Evolutionary conservation across 176 grass and related monocot genomes (phyloP).

Genomic region (Miscanthus lutarioriparius): DNA sequence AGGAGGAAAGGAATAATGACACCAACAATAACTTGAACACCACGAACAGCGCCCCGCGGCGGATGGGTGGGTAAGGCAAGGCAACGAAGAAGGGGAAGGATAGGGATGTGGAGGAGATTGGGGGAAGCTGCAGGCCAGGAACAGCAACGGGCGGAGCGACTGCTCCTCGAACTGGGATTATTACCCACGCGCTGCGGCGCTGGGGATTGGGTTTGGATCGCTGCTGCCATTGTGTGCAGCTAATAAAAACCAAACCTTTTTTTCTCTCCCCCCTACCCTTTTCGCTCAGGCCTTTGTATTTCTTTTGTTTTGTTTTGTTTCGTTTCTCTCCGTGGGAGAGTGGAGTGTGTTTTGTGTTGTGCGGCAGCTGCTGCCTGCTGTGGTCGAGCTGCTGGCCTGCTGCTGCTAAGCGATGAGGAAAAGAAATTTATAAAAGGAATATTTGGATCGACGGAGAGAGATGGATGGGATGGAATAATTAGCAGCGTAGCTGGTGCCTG

Average conservation of each 20-base stretch:
- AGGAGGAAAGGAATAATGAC: slow-evolving; percentile 7
- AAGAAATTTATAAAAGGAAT: background rate
- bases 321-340: background rate
- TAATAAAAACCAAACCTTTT: slow-evolving; percentile 61
- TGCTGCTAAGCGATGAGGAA: background rate
- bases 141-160: slow-evolving; percentile 6
- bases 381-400: too few relatives aligned
- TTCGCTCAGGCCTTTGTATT: slow-evolving; percentile 34
- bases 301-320: slow-evolving; percentile 15
- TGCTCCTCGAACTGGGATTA: slow-evolving; percentile 9
- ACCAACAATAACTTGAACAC: slow-evolving; percentile 33
- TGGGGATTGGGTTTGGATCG: slow-evolving; percentile 72
- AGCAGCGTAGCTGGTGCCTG: slow-evolving; percentile 25
- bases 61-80: background rate
- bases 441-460: slow-evolving; percentile 5
- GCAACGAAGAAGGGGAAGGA: slow-evolving; percentile 4
- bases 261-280: background rate
- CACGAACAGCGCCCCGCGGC: slow-evolving; percentile 23
- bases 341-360: background rate
- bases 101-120: slow-evolving; percentile 46
- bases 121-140: slow-evolving; percentile 31
- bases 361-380: background rate
- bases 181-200: slow-evolving; percentile 23
- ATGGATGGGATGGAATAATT: slow-evolving; percentile 34
- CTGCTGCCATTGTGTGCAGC: slow-evolving; percentile 41